These are phyloP conservation scores for Lagenidium giganteum DNA, from an alignment of 352 stramenopile species.

Conservation along the genomic window DNA sequence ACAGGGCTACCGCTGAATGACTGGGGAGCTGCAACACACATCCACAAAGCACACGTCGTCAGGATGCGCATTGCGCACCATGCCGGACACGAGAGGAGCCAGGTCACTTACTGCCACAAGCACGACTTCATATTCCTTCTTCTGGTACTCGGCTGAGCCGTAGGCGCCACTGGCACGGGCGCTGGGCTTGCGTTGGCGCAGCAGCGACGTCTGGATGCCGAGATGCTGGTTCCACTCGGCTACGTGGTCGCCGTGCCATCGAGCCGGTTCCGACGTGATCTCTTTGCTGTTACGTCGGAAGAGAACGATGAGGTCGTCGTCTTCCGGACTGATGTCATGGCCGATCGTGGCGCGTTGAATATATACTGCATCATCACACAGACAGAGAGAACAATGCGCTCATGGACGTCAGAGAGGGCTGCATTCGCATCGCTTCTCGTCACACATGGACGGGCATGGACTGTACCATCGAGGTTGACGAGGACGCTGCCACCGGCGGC, in stretches of 20 bases:
- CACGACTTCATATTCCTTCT: slow-evolving; percentile 81
- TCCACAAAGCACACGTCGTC: not conserved
- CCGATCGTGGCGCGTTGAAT: slow-evolving; percentile 70
- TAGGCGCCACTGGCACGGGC: slow-evolving; percentile 6
- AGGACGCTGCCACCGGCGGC: slow-evolving; percentile 41
- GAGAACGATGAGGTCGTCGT: slow-evolving; percentile 76
- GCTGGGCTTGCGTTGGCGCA: slow-evolving; percentile 47
- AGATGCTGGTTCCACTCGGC: slow-evolving; percentile 78
- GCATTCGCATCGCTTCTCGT: too few relatives aligned
- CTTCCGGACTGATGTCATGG: slow-evolving; percentile 60
- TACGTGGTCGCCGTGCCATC: slow-evolving; percentile 60
- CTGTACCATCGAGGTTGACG: slow-evolving; percentile 60
- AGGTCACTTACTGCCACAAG: slow-evolving; percentile 53
- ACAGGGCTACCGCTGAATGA: slow-evolving; percentile 73
- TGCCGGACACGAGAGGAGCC: not conserved
- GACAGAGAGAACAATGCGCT: too few relatives aligned
- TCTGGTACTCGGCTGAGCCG: slow-evolving; percentile 36
- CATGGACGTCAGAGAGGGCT: too few relatives aligned
- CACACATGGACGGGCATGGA: too few relatives aligned
- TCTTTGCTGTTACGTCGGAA: slow-evolving; percentile 82
- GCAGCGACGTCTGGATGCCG: slow-evolving; percentile 68
- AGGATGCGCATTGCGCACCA: not conserved
- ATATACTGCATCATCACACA: slow-evolving; percentile 25
- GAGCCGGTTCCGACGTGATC: slow-evolving; percentile 61
- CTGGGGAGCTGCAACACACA: slow-evolving; percentile 47